Base-by-base conservation (phyloP, 345 rosid species). In the Citrus reticulata region DNA sequence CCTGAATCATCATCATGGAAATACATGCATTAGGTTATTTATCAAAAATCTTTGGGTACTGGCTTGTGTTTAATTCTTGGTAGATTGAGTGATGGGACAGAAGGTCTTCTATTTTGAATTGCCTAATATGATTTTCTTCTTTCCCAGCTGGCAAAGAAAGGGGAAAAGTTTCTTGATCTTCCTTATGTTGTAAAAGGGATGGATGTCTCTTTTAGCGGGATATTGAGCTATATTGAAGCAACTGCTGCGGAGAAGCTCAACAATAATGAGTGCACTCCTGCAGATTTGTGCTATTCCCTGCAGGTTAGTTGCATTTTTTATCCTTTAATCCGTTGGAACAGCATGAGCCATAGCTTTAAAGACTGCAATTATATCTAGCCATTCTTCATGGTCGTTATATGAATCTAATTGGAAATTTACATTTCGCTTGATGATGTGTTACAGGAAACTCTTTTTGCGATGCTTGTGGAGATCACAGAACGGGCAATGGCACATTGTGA, bases 401-500 rank as follows among this genome's bases (percentile, higher is more conserved):
- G n/a, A 3, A 37, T 35, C 61, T 22, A 40, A 22, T 70, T n/a
- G 19, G 27, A 35, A 25, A 57, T 65, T 58, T 75, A 55, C 63
- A 40, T 73, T 30, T 76, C 9, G 32, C n/a, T 37, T 63, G 9
- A 35, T 39, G 14, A 77, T 65, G 39, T 65, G 32, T 55, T 60
- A 70, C 84, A 96, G 98, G 98, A 94, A 83, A 94, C 98, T 0
- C 68, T 96, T 59, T 96, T 91, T 62, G 98, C 98, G 1, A 96
- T 94, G 99, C 90, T 96, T 22, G 98, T 94, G 86, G 98, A 96
- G 92, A 96, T 96, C 35, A 96, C 98, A 0, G 98, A 96, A 79
- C 85, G 97, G 49, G 98, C 99, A 6, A 96, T 96, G 99, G 99
- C 99, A 0, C 98, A 96, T 82, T 94, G 99, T 19, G 99, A 96